These are phyloP conservation scores for Aspergillus aculeatinus DNA, from an alignment of 2,329 filamentous ascomycete species.

Conservation along the genomic window DNA sequence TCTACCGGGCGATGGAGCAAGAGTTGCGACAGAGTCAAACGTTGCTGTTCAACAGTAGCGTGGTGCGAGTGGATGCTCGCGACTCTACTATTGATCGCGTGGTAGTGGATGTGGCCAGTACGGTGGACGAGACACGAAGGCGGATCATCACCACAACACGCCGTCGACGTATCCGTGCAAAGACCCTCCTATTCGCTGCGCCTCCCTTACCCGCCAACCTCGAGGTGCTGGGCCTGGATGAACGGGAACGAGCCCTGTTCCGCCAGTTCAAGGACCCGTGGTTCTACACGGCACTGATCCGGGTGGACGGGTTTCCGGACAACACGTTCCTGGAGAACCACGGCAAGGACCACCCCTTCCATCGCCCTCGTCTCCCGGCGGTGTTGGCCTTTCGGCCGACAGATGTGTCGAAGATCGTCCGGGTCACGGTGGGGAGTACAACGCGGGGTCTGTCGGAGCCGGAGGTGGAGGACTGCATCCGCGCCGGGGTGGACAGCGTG, in stretches of 20 bases:
- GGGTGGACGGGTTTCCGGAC: constrained; percentile 26
- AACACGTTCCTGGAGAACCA: constrained; percentile 7
- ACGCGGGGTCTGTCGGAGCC: constrained; percentile 3
- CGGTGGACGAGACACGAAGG: not conserved
- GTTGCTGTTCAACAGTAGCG: not conserved
- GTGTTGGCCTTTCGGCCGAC: constrained; percentile 10
- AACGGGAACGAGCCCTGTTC: constrained; percentile 19
- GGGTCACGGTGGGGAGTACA: constrained; percentile 6
- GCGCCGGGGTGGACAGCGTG: not conserved
- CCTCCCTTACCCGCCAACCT: not conserved
- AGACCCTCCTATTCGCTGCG: not conserved
- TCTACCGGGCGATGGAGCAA: not conserved
- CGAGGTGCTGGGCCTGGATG: not conserved
- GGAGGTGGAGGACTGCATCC: constrained; percentile 2
- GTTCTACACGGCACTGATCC: constrained; percentile 35
- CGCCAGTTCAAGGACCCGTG: constrained; percentile 20
- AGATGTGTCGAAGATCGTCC: not conserved
- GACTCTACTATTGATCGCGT: not conserved
- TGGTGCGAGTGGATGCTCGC: not conserved
- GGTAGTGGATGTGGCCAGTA: not conserved
- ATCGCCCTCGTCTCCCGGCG: constrained; percentile 11
- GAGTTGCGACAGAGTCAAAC: too few relatives aligned
- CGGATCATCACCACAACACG: not conserved
- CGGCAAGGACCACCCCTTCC: not conserved
- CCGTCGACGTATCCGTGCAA: not conserved